Conservation (phyloP, 2,329 filamentous ascomycete genomes). For the Aphanocladium album region DNA sequence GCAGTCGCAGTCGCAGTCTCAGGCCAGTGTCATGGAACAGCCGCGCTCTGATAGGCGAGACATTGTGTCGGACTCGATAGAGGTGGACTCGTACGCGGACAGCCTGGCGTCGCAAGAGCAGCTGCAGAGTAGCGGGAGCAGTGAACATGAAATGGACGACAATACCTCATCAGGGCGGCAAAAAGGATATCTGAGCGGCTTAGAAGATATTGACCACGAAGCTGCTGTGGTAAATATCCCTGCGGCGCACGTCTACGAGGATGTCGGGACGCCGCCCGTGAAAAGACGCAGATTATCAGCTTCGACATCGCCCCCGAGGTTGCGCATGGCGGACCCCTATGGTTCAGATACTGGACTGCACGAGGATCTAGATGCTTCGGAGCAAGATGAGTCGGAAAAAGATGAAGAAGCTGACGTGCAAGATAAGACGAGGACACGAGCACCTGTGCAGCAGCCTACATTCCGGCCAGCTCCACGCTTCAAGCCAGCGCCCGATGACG, state of each 20-base stretch:
- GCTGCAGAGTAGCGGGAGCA: background rate
- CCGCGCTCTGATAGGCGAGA: conserved; percentile 13
- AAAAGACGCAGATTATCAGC: conserved; percentile 21
- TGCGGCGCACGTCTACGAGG: background rate
- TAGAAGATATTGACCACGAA: conserved; percentile 11
- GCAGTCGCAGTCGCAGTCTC: conserved; percentile 1
- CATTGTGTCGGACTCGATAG: conserved; percentile 22
- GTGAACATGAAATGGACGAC: background rate
- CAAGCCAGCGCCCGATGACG: conserved; percentile 23
- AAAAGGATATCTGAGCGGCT: background rate
- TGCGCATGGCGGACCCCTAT: background rate
- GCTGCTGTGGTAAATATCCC: conserved; percentile 6
- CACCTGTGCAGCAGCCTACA: conserved; percentile 28
- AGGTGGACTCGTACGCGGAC: conserved; percentile 21
- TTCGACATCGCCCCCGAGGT: background rate
- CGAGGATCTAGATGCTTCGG: background rate
- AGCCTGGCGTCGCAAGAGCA: conserved; percentile 1
- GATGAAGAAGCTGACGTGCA: conserved; percentile 12
- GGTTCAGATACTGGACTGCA: background rate
- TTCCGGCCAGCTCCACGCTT: conserved; percentile 37
- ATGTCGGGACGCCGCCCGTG: conserved; percentile 6
- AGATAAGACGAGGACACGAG: conserved; percentile 15
- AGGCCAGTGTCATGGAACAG: conserved; percentile 5
- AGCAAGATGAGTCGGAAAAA: conserved; percentile 13
- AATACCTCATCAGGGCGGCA: no score